Evolutionary conservation across 2,329 filamentous ascomycete species (phyloP).

Genomic region (Microcyclosporella mali): DNA sequence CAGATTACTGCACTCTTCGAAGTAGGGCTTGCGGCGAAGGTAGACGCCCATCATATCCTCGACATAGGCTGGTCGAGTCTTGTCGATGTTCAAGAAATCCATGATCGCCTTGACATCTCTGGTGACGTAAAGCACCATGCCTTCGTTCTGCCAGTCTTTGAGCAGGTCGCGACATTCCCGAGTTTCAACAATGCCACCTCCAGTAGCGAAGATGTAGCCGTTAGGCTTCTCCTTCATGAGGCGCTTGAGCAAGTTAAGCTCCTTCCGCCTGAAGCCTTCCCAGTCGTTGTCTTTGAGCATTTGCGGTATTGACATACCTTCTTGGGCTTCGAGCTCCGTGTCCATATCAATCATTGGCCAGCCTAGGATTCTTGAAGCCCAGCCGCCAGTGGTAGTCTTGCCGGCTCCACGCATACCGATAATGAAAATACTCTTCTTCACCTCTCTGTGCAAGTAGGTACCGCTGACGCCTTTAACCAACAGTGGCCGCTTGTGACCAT

Average conservation of each 20-base stretch:
- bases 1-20: constrained; percentile 86
- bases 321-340: constrained; percentile 69
- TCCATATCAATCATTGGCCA: constrained; percentile 83
- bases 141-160: constrained; percentile 67
- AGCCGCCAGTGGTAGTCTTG: constrained; percentile 87
- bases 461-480: constrained; percentile 27
- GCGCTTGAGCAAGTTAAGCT: constrained; percentile 66
- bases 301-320: constrained; percentile 73
- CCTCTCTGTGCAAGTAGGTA: constrained; percentile 22
- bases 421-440: constrained; percentile 72
- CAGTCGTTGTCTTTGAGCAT: constrained; percentile 75
- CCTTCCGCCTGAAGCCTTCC: constrained; percentile 78
- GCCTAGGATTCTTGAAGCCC: constrained; percentile 70
- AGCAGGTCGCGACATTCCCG: constrained; percentile 72
- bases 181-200: constrained; percentile 86
- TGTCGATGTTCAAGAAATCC: constrained; percentile 80
- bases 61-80: constrained; percentile 84
- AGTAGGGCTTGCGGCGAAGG: constrained; percentile 81
- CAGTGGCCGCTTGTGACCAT: constrained; percentile 28
- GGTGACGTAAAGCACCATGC: constrained; percentile 80
- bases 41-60: constrained; percentile 91
- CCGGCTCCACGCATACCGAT: constrained; percentile 97
- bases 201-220: constrained; percentile 83
- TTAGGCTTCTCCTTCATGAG: constrained; percentile 68
- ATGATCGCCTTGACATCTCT: constrained; percentile 83